Evolutionary conservation across 2,329 filamentous ascomycete genomes (phyloP), one percentile per base, ranked within the genome.

Genomic region (Trichophyton rubrum): DNA sequence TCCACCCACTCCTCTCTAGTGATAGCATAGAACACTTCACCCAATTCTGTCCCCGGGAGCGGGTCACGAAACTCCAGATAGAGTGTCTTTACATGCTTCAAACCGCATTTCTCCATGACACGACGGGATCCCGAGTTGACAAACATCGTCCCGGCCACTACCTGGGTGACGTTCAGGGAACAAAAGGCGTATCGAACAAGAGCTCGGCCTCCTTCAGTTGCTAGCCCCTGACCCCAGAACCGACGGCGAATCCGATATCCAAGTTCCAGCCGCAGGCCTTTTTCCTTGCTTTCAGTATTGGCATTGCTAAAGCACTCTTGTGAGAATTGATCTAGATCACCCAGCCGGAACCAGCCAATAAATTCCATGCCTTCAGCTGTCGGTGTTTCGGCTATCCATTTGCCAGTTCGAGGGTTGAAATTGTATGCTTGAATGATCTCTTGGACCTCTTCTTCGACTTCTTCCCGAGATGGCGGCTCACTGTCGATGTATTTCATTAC

Each of bases 51-150:
- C 3, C 59, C 59, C 5, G 59, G 59, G 11, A 60, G 43, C 8
- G 59, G 59, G n/a, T 60, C 53, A n/a, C 58, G 38, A 22, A 60
- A 60, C 1, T 60, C 17, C 51, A 60, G 9, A 24, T 60, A 35
- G 40, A 60, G 57, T 22, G 53, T 58, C 33, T 27, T 49, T 9
- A 57, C 53, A 30, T 53, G 45, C 43, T 41, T 58, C 59, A 60
- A 58, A 17, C 51, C 59, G 24, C 59, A 60, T 27, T 58, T 60
- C 24, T 60, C 59, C 51, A 60, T 60, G 5, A 60, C 59, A 24
- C 59, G 57, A 11, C 59, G 49, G 11, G 59, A 60, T 27, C 24
- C 8, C 1, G 20, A 27, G 33, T 60, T 60, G 55, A 60, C 59
- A 35, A 60, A 60, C 59, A 60, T 60, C 13, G 59, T 60, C 11